Base-by-base conservation (phyloP, 768 basidiomycete genomes). In the Tricholoma saponaceum region DNA sequence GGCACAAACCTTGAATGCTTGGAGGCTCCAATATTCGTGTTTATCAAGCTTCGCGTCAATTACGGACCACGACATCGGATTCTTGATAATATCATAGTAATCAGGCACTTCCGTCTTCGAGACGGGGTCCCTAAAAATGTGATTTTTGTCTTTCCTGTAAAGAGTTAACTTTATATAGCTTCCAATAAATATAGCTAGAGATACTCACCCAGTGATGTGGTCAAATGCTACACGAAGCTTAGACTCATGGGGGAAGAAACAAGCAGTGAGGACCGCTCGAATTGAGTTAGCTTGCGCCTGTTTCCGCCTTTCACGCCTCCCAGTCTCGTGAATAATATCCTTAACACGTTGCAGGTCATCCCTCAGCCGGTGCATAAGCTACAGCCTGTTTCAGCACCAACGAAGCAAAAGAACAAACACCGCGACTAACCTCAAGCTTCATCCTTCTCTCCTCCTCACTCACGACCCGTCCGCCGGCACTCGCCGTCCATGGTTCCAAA, bases 401-500 rank as follows among this genome's bases (percentile, higher is more conserved):
- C 43, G 30, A 18, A 23, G 1, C 44, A 26, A 28, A 32, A 32
- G 25, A 30, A n/a, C 41, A 41, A 16, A 30, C 51, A 3, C 30
- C 28, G 51, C 52, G 33, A 62, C 86, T 14, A 55, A 93, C 95
- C 72, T 91, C 85, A 20, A 97, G 80, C 65, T 92, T 94, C 76
- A 85, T 79, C 8, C 77, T 70, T 71, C 90, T 92, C 60, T 97
- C 92, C 59, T 89, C 87, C 18, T 95, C 91, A 4, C 85, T 91
- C 65, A 92, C 80, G 28, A 82, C 69, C 62, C 83, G 83, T 6
- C 75, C 74, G 5, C 79, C 79, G 16, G 85, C 80, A 41, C 81
- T 84, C 2, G 92, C 92, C 0, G 95, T 98, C 97, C 97, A 98
- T 0, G 97, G 96, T 74, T 99, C 96, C 25, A 98, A 76, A 73